phyloP scores from a whole-genome alignment of 352 stramenopile genomes.

The Pythium folliculosum region DNA sequence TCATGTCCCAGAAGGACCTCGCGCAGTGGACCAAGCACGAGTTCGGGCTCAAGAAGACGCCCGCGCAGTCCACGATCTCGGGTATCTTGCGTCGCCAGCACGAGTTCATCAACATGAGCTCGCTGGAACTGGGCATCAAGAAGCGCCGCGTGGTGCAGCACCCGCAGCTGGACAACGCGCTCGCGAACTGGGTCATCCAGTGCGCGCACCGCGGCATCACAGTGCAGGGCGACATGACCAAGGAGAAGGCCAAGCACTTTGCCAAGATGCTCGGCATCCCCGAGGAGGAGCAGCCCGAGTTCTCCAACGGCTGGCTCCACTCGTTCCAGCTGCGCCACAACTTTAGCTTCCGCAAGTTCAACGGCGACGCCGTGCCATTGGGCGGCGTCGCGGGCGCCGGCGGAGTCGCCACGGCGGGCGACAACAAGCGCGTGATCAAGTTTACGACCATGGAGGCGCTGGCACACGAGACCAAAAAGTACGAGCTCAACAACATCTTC shows the following conservation, averaged over 20 bases:
- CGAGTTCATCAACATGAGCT: conserved; percentile 86
- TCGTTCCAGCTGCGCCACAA: conserved; percentile 86
- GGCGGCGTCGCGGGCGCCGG: conserved; percentile 40
- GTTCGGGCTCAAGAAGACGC: conserved; percentile 81
- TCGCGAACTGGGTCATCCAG: conserved; percentile 89
- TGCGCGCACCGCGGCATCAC: conserved; percentile 75
- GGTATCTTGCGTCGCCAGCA: conserved; percentile 81
- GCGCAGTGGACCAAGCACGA: conserved; percentile 87
- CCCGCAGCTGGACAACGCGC: conserved; percentile 70
- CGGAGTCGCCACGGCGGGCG: conserved; percentile 35
- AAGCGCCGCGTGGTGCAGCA: conserved; percentile 83
- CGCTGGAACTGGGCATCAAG: conserved; percentile 79
- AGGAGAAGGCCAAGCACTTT: conserved; percentile 87
- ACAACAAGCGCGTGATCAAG: conserved; percentile 53
- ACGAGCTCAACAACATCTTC: conserved; percentile 72
- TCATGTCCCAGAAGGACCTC: conserved; percentile 88
- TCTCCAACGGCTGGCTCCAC: conserved; percentile 88
- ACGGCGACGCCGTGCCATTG: conserved; percentile 38
- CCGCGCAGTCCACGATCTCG: conserved; percentile 83
- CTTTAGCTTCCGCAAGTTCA: conserved; percentile 85
- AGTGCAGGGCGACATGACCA: conserved; percentile 81
- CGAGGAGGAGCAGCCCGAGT: conserved; percentile 75
- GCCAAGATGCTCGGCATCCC: conserved; percentile 80
- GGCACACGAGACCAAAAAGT: conserved; percentile 69
- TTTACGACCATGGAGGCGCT: conserved; percentile 69